phyloP scores from a whole-genome alignment of 2,329 filamentous ascomycete species.

The Epicoccum sorghinum region DNA sequence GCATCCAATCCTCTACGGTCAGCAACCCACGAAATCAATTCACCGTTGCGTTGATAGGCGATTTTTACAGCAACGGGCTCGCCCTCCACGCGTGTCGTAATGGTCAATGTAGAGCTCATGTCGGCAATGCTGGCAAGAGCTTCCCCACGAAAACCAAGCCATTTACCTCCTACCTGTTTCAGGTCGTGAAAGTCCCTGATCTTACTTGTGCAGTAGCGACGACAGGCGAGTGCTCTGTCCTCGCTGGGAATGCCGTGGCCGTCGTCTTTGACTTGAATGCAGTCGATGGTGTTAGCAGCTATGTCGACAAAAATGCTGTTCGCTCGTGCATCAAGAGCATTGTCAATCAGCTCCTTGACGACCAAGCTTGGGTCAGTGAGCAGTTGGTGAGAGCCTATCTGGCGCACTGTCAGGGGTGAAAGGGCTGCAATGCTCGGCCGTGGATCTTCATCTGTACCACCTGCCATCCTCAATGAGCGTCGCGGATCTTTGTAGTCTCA shows the following conservation, averaged over 20 bases:
- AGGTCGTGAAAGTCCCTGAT: conserved; percentile 69
- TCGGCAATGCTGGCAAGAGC: conserved; percentile 71
- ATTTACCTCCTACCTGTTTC: conserved; percentile 59
- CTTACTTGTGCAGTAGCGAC: conserved; percentile 76
- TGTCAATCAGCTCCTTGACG: conserved; percentile 80
- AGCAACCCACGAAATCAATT: conserved; percentile 49
- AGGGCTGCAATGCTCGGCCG: conserved; percentile 48
- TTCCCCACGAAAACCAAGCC: conserved; percentile 78
- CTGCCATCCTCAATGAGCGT: not conserved
- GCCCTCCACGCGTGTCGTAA: conserved; percentile 68
- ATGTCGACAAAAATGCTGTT: conserved; percentile 69
- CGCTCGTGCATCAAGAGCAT: conserved; percentile 74
- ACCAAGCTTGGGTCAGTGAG: conserved; percentile 66
- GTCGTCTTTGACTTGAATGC: conserved; percentile 69
- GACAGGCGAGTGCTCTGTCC: conserved; percentile 68
- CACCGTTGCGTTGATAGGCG: conserved; percentile 59
- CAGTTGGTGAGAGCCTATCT: conserved; percentile 66
- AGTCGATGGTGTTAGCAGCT: conserved; percentile 69
- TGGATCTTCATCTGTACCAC: not conserved
- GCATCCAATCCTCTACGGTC: not conserved
- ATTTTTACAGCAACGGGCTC: conserved; percentile 64
- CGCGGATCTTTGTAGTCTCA: not conserved
- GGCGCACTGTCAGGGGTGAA: conserved; percentile 53
- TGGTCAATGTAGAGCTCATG: conserved; percentile 60
- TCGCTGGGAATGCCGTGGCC: conserved; percentile 70